Evolutionary conservation across 768 basidiomycete genomes (phyloP).

Genomic region (Auricularia sp.): DNA sequence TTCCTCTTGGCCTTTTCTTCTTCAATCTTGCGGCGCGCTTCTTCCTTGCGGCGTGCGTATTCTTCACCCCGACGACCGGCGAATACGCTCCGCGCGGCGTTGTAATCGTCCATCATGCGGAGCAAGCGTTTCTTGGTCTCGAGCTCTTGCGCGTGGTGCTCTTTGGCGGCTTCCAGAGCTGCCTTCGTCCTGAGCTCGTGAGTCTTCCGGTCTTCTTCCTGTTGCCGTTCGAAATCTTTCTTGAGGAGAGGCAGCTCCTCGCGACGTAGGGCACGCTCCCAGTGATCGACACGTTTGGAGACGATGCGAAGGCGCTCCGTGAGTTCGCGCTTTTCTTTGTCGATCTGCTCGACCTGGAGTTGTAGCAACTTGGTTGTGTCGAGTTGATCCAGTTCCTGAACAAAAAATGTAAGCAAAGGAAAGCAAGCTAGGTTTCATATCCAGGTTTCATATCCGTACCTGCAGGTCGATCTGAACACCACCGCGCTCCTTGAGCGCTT

Average conservation of each 20-base stretch:
- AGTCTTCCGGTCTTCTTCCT: slow-evolving; percentile 59
- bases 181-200: slow-evolving; percentile 53
- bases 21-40: slow-evolving; percentile 58
- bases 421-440: background rate
- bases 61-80: slow-evolving; percentile 52
- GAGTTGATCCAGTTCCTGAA: slow-evolving; percentile 61
- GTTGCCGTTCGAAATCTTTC: slow-evolving; percentile 80
- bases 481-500: slow-evolving; percentile 71
- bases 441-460: slow-evolving; percentile 30
- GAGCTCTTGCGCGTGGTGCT: slow-evolving; percentile 54
- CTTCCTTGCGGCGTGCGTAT: slow-evolving; percentile 46
- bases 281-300: slow-evolving; percentile 85
- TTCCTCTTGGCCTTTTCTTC: slow-evolving; percentile 75
- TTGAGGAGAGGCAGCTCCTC: slow-evolving; percentile 81
- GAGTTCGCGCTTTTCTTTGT: slow-evolving; percentile 90
- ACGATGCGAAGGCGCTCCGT: slow-evolving; percentile 72
- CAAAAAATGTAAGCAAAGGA: slow-evolving; percentile 6
- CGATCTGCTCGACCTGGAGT: slow-evolving; percentile 88
- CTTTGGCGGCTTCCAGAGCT: slow-evolving; percentile 43
- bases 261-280: slow-evolving; percentile 90
- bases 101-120: slow-evolving; percentile 66
- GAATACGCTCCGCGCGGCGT: slow-evolving; percentile 39
- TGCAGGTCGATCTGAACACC: slow-evolving; percentile 62
- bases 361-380: slow-evolving; percentile 81
- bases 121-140: slow-evolving; percentile 64